Base-by-base conservation (phyloP, 1,284 basidiomycete species). In the Leccinum fallax region DNA sequence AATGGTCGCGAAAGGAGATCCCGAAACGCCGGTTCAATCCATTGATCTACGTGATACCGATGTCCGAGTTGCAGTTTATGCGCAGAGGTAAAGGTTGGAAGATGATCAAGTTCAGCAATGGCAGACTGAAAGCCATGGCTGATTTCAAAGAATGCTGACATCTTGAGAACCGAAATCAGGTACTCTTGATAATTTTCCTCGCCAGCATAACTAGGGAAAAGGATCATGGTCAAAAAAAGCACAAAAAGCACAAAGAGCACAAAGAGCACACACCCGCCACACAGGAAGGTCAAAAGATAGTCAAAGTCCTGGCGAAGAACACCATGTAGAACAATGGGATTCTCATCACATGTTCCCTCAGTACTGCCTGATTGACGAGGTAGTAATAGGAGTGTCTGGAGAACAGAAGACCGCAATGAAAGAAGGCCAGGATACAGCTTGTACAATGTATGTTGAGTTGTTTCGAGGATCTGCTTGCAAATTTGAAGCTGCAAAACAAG, bases 11-110 rank as follows among this genome's bases (percentile, higher is more conserved):
- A 11, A 49, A 56, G n/a, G 5, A 65, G 15, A 13, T 57, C 51
- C 13, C 28, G 30, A 21, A 66, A 66, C 2, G 59, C 51, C 2
- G 61, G 11, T n/a, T 24, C 32, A 24, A 54, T 19, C 53, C 53
- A 54, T 7, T 38, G 10, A 21, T 54, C 53, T 5, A 66, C 28
- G 21, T 28, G 21, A 28, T 60, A 66, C 6, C 7, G 21, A n/a
- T 10, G 16, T 6, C 65, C 53, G 19, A 66, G 58, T 28, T 66
- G 13, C 6, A 51, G 5, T 16, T 51, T 51, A 8, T 6, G 49
- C 10, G 49, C 16, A 9, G 46, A n/a, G 10, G 7, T 21, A 21
- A 48, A 21, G 13, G 38, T 15, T 5, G 19, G 9, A 10, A 49
- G 46, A 11, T 9, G 9, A 13, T 11, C 10, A 5, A 49, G 21